Conservation (phyloP, 208 protist species). For the Blechomonas ayalai region DNA sequence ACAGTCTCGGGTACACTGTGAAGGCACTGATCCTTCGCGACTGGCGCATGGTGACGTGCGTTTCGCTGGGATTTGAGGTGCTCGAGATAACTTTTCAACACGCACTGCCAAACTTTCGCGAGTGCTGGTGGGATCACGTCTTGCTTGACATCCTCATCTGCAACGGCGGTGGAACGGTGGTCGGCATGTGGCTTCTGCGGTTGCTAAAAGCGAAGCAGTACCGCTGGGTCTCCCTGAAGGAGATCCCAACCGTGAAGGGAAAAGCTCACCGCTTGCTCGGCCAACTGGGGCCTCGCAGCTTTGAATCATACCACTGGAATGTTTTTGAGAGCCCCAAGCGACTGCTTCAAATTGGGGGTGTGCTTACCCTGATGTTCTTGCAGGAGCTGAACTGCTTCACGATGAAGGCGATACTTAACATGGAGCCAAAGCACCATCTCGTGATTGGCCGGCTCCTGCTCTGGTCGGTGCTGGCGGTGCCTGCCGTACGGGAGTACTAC, state of each 20-base stretch:
- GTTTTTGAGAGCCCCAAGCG: constrained; percentile 63
- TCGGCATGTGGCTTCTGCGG: constrained; percentile 76
- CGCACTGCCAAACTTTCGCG: constrained; percentile 93
- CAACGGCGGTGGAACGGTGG: constrained; percentile 91
- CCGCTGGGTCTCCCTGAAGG: constrained; percentile 59
- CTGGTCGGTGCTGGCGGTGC: constrained; percentile 80
- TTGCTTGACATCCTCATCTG: constrained; percentile 94
- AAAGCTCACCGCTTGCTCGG: constrained; percentile 58
- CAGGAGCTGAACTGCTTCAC: constrained; percentile 96
- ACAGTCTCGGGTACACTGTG: constrained; percentile 90
- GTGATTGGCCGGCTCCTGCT: constrained; percentile 84
- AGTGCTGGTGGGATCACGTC: constrained; percentile 98
- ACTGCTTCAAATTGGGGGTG: constrained; percentile 52
- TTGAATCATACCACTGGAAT: constrained; percentile 90
- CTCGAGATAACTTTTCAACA: constrained; percentile 94
- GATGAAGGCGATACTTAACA: constrained; percentile 93
- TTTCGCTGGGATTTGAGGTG: constrained; percentile 93
- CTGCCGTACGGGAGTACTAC: constrained; percentile 91
- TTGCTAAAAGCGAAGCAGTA: constrained; percentile 68
- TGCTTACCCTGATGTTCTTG: constrained; percentile 79
- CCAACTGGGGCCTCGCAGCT: constrained; percentile 82
- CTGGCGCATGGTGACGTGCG: constrained; percentile 73
- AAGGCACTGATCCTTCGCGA: constrained; percentile 94
- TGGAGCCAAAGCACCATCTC: constrained; percentile 80
- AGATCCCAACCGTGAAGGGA: constrained; percentile 47